A percentile compares a stretch with the other conserved stretches of the same genome.
These are phyloP conservation scores for Cyclocybe cylindracea DNA, from an alignment of 768 basidiomycete species.

Conservation along the genomic window DNA sequence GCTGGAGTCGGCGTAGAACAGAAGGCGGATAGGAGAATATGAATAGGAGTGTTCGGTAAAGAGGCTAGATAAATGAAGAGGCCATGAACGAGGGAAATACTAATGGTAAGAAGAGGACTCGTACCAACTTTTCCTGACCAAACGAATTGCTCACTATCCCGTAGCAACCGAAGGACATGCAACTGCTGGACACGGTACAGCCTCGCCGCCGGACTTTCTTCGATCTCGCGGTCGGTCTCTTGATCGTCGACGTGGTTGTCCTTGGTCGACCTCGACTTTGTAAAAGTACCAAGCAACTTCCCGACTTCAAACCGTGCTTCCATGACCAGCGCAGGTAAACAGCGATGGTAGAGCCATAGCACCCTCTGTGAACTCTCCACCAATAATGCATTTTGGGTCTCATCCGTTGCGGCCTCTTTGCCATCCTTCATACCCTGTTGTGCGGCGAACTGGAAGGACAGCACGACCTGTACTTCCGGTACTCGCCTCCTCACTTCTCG, in stretches of 20 bases:
- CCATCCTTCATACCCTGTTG: conserved; percentile 23
- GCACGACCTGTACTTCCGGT: conserved; percentile 85
- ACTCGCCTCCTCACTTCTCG: conserved; percentile 72
- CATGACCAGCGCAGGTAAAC: conserved; percentile 69
- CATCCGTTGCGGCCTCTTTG: conserved; percentile 17
- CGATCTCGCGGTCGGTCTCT: conserved; percentile 11
- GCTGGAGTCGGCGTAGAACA: conserved; percentile 48
- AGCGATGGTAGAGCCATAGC: conserved; percentile 83
- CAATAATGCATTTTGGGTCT: conserved; percentile 59
- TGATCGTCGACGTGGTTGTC: conserved; percentile 1
- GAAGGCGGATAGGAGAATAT: conserved; percentile 70
- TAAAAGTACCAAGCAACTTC: conserved; percentile 62
- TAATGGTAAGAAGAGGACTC: conserved; percentile 16
- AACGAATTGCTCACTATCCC: conserved; percentile 74
- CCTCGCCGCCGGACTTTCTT: conserved; percentile 12
- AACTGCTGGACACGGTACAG: conserved; percentile 63
- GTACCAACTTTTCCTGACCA: conserved; percentile 77
- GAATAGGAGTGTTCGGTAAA: conserved; percentile 64
- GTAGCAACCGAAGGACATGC: conserved; percentile 75
- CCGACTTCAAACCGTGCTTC: conserved; percentile 88
- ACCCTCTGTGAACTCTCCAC: conserved; percentile 81
- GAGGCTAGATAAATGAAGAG: conserved; percentile 29
- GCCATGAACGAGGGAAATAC: neutral
- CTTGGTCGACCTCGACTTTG: conserved; percentile 8
- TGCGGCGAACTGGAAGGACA: conserved; percentile 73